Evolutionary conservation across 495 filamentous ascomycete genomes (phyloP).

Genomic region (Lentithecium fluviatile): DNA sequence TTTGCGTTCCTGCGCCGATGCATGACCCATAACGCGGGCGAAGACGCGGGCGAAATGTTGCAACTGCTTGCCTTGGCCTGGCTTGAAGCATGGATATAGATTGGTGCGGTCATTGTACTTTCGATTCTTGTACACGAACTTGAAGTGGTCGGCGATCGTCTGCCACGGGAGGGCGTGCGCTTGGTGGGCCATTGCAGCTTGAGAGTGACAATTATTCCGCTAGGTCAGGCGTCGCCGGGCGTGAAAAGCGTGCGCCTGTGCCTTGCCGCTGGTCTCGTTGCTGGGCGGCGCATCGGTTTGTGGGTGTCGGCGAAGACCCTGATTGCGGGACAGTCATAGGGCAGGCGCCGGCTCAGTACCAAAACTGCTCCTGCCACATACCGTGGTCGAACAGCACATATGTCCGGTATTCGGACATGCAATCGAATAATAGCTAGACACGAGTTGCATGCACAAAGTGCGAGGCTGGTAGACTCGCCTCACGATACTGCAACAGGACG

Average conservation of each 20-base stretch:
- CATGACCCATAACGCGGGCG: not conserved
- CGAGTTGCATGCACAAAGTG: too few relatives aligned
- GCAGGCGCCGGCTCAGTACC: too few relatives aligned
- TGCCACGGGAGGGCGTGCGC: conserved; percentile 13
- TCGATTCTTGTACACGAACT: conserved; percentile 13
- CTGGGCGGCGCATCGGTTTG: too few relatives aligned
- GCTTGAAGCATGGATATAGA: conserved; percentile 11
- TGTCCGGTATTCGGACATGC: too few relatives aligned
- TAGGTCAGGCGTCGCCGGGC: too few relatives aligned
- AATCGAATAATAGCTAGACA: too few relatives aligned
- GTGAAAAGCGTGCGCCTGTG: not conserved
- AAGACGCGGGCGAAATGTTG: conserved; percentile 16
- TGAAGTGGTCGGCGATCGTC: conserved; percentile 11
- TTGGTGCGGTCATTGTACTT: conserved; percentile 11
- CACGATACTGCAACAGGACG: too few relatives aligned
- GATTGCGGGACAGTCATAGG: too few relatives aligned
- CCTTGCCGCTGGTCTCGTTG: not conserved
- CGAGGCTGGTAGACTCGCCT: too few relatives aligned
- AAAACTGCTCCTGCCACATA: too few relatives aligned
- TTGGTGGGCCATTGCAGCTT: conserved; percentile 13
- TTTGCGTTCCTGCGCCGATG: conserved; percentile 8
- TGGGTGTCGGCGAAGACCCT: too few relatives aligned
- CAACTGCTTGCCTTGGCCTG: conserved; percentile 8
- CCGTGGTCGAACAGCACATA: too few relatives aligned
- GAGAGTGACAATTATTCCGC: not conserved